Conservation (phyloP, 495 filamentous ascomycete genomes). For the Trichodelitschia bisporula region DNA sequence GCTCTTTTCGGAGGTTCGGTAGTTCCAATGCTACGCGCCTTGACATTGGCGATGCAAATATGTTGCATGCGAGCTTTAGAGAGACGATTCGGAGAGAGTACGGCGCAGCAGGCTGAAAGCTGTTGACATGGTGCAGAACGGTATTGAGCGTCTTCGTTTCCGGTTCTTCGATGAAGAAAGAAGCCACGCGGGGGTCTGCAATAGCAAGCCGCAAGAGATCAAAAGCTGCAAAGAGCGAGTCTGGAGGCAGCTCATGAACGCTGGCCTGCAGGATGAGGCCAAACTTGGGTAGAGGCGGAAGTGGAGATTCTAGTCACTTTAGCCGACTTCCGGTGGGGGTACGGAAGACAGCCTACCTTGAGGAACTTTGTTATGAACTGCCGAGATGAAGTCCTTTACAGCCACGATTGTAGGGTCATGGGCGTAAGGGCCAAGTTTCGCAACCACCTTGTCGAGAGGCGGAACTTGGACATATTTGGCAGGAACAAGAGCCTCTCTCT, state of each 20-base stretch:
- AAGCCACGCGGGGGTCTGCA: constrained; percentile 61
- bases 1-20: constrained; percentile 12
- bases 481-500: constrained; percentile 32
- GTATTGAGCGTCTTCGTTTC: constrained; percentile 20
- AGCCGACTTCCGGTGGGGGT: constrained; percentile 20
- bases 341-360: constrained; percentile 11
- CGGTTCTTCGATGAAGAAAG: constrained; percentile 57
- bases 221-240: constrained; percentile 47
- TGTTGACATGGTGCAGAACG: constrained; percentile 33
- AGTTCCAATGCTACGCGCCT: constrained; percentile 12
- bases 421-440: constrained; percentile 37
- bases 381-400: constrained; percentile 39
- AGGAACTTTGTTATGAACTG: neutral
- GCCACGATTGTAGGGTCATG: constrained; percentile 8
- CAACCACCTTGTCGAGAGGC: constrained; percentile 58
- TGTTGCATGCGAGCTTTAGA: constrained; percentile 36
- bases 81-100: constrained; percentile 70
- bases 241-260: constrained; percentile 25
- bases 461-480: constrained; percentile 59
- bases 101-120: constrained; percentile 24
- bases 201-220: constrained; percentile 61
- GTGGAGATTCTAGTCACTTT: constrained; percentile 32
- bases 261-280: constrained; percentile 25
- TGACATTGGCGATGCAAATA: constrained; percentile 31
- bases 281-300: constrained; percentile 34